These are phyloP conservation scores for Beauveria rudraprayagi DNA, from an alignment of 2,329 filamentous ascomycete genomes.

Conservation along the genomic window DNA sequence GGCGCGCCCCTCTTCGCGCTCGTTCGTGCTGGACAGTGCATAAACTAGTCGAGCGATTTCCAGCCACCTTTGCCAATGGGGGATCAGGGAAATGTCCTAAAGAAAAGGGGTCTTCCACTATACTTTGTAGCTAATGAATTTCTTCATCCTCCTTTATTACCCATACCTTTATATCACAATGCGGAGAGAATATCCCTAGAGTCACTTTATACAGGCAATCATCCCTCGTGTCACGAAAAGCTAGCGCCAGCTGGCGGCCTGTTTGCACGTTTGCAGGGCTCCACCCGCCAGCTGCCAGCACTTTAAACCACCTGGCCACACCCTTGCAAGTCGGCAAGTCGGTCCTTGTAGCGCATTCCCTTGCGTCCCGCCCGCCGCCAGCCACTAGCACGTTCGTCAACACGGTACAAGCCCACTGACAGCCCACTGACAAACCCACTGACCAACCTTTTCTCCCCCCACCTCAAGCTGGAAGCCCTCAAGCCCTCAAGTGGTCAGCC, in stretches of 20 bases:
- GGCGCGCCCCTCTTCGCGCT: background rate
- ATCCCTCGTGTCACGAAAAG: background rate
- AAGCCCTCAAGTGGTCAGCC: background rate
- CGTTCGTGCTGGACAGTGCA: too few relatives aligned
- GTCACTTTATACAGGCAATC: too few relatives aligned
- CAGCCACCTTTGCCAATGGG: too few relatives aligned
- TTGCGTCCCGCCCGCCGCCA: background rate
- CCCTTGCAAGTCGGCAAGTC: background rate
- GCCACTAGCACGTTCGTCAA: background rate
- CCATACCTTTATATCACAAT: too few relatives aligned
- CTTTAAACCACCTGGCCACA: slow-evolving; percentile 5
- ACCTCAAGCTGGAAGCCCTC: too few relatives aligned
- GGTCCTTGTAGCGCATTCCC: background rate
- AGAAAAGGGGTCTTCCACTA: too few relatives aligned
- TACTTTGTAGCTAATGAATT: too few relatives aligned
- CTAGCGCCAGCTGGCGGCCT: background rate
- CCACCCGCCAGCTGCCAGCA: slow-evolving; percentile 4
- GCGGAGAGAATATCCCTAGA: too few relatives aligned
- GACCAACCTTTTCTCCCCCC: too few relatives aligned
- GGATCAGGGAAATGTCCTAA: too few relatives aligned
- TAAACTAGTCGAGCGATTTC: too few relatives aligned
- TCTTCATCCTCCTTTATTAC: too few relatives aligned
- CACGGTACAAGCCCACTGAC: background rate
- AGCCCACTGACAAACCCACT: background rate
- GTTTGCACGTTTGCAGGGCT: background rate